Evolutionary conservation across 495 filamentous ascomycete genomes (phyloP).

Genomic region (Friedmanniomyces endolithicus): DNA sequence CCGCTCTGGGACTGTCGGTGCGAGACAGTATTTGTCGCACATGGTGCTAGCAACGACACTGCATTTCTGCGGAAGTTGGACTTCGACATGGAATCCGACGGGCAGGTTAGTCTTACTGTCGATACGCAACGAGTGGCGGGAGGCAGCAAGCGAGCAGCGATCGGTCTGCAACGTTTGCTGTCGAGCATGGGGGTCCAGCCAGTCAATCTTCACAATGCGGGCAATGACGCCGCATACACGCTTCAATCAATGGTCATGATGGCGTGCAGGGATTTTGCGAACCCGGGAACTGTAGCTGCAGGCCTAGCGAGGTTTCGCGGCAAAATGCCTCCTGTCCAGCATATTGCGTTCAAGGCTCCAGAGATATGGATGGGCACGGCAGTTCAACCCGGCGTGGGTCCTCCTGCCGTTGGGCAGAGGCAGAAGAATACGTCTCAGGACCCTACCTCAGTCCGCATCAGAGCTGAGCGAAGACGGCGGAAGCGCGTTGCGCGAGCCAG

Average conservation of each 20-base stretch:
- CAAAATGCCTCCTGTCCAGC: not conserved
- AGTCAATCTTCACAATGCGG: slow-evolving; percentile 13
- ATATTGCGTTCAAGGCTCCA: not conserved
- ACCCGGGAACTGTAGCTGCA: not conserved
- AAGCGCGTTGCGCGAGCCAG: not conserved
- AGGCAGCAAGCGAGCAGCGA: slow-evolving; percentile 38
- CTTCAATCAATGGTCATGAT: slow-evolving; percentile 9
- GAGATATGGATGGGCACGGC: slow-evolving; percentile 3
- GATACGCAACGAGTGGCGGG: slow-evolving; percentile 47
- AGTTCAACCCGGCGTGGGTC: not conserved
- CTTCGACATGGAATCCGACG: slow-evolving; percentile 36
- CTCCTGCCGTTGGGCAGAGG: not conserved
- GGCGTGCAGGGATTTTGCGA: not conserved
- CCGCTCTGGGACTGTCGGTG: slow-evolving; percentile 23
- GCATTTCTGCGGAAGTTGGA: slow-evolving; percentile 48
- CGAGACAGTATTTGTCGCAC: slow-evolving; percentile 67
- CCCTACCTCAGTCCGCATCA: not conserved
- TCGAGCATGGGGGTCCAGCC: slow-evolving; percentile 1
- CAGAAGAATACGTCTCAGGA: not conserved
- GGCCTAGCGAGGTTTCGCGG: not conserved
- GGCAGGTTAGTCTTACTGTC: slow-evolving; percentile 42
- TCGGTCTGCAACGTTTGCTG: not conserved
- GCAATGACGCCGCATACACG: slow-evolving; percentile 16
- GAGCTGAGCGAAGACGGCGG: not conserved
- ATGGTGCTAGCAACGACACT: slow-evolving; percentile 52